Percentiles rank a stretch among this genome's conserved stretches.
phyloP scores from a whole-genome alignment of 768 basidiomycete genomes.

The Pleurotus tuber-regium region DNA sequence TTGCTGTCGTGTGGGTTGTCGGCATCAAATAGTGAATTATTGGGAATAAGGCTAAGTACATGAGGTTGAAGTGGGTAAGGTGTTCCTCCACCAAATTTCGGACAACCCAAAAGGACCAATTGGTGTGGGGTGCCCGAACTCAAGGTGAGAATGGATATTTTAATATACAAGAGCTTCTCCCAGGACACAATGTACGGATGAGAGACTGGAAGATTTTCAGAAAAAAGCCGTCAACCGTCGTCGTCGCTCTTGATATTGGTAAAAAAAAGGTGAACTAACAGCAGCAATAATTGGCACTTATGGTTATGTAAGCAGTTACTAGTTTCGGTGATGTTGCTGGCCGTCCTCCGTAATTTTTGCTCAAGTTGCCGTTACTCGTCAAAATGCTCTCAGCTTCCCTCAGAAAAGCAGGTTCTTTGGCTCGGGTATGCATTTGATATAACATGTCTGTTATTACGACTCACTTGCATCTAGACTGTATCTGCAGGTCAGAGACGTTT shows the following conservation, averaged over 20 bases:
- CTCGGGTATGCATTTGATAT: conserved; percentile 54
- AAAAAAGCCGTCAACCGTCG: conserved; percentile 57
- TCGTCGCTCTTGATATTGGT: conserved; percentile 66
- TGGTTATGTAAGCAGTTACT: conserved; percentile 27
- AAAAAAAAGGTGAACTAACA: conserved; percentile 7
- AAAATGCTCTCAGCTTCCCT: conserved; percentile 63
- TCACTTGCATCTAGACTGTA: conserved; percentile 42
- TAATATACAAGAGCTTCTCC: conserved; percentile 63
- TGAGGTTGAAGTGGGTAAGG: conserved; percentile 12
- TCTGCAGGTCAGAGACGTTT: conserved; percentile 86
- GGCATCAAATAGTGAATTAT: not conserved
- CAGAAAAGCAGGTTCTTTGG: conserved; percentile 60
- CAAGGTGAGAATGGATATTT: conserved; percentile 60
- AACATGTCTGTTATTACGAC: not conserved
- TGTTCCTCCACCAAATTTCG: conserved; percentile 86
- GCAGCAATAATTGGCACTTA: conserved; percentile 5
- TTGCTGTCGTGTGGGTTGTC: conserved; percentile 7
- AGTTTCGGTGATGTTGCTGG: conserved; percentile 16
- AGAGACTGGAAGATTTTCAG: conserved; percentile 66
- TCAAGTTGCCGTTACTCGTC: conserved; percentile 12
- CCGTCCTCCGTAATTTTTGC: conserved; percentile 16
- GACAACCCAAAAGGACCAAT: conserved; percentile 46
- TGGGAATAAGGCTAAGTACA: not conserved
- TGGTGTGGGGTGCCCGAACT: conserved; percentile 63
- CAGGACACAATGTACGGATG: conserved; percentile 41